Evolutionary conservation across 176 grass and related monocot species (phyloP), one percentile per base, ranked within the genome.

Genomic region (Typha latifolia): DNA sequence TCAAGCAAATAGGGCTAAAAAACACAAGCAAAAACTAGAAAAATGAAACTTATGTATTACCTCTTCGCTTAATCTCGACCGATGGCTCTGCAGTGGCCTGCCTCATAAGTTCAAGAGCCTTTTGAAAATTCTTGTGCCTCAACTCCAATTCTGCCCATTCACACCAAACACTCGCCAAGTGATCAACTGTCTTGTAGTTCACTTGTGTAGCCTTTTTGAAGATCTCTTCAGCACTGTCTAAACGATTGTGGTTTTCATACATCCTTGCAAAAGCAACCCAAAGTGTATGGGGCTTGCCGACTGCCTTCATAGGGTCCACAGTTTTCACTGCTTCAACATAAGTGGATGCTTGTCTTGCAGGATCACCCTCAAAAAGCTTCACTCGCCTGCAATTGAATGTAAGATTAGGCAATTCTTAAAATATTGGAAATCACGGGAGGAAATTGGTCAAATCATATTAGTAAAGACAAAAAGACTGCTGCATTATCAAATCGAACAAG

Each of bases 291-390:
- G 90, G 90, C 53, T 94, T 95, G 34, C 90, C 90, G 52, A 86
- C 90, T 32, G 90, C 90, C 32, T 95, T 95, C 85, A 86, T 86
- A 7, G 90, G 90, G 63, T 95, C 90, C 22, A 95, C 80, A 47
- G 85, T 95, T 81, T 82, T 95, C 50, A 95, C 90, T 43, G 90
- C 90, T 70, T 95, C 90, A 48, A 83, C 86, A 75, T 95, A 95
- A 34, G 85, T 95, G 0, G 72, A 74, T 62, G 84, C 90, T 64
- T 95, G 85, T 71, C 67, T 82, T 57, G 72, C 70, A 55, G 85
- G 82, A 24, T 95, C 77, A 66, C 85, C 81, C 43, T 90, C 90
- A 72, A 95, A 95, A 66, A 90, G 82, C 53, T 90, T 95, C 57
- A 95, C 86, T 77, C 90, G 75, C 82, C 88, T 91, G 81, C 52